phyloP scores from a whole-genome alignment of 805 yeast genomes.

The Sugiyamaella qingdaonensis region DNA sequence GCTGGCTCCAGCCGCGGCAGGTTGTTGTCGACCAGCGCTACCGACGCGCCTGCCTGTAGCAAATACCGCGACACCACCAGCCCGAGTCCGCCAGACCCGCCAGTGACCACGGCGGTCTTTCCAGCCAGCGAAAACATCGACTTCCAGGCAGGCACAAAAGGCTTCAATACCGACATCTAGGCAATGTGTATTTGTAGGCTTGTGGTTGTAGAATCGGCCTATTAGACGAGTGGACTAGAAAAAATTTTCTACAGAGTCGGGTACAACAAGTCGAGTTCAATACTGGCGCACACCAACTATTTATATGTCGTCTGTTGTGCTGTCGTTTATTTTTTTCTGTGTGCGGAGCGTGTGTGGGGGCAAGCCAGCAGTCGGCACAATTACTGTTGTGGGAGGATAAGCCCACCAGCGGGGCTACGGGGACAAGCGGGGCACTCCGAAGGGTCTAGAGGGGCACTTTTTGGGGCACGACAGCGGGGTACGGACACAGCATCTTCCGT shows the following conservation, averaged over 20 bases:
- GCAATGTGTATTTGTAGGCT: background rate
- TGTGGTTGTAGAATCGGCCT: no score
- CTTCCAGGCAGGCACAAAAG: slow-evolving; percentile 2
- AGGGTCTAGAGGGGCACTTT: no score
- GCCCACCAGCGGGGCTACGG: no score
- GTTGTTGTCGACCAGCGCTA: slow-evolving; percentile 69
- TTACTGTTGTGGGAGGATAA: background rate
- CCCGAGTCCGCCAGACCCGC: slow-evolving; percentile 79
- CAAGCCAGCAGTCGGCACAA: background rate
- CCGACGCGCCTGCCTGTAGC: slow-evolving; percentile 70
- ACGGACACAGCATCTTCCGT: no score
- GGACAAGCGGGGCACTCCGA: no score
- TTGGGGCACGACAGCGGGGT: no score
- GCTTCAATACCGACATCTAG: slow-evolving; percentile 1
- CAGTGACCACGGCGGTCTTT: slow-evolving; percentile 68
- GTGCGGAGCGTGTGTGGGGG: background rate
- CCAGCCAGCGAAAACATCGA: slow-evolving; percentile 35
- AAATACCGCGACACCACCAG: slow-evolving; percentile 61
- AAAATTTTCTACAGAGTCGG: no score
- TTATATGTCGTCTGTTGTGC: no score
- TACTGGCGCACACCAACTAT: no score
- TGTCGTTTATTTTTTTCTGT: background rate
- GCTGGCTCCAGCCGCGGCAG: slow-evolving; percentile 54
- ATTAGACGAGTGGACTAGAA: no score
- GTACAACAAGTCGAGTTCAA: no score